Base-by-base conservation (phyloP, 208 protist species). In the Leishmania amazonensis region DNA sequence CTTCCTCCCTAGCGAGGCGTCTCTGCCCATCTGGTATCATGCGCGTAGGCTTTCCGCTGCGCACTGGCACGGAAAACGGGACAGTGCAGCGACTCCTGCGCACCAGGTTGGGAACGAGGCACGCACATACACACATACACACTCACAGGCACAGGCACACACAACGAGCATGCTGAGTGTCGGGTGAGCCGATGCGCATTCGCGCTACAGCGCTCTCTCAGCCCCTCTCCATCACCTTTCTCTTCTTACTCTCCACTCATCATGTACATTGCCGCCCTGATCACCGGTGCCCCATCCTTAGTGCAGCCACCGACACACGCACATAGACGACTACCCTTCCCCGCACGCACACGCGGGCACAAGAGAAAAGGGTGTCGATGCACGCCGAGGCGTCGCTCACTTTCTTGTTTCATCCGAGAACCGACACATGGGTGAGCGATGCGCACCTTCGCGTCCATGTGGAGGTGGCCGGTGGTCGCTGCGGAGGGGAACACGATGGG, bases 361-460 rank as follows among this genome's bases (percentile, higher is more conserved):
- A 31, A 75, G 64, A 42, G 19, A 8, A 28, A 35, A 7, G 57
- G 11, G 38, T 38, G 35, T 60, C 62, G 24, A 85, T 85, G 82
- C 28, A 31, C 45, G 78, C 74, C 42, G 78, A 85, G 78, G 82
- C 62, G 57, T 24, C 31, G 4, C 78, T 71, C 21, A 57, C 31
- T 68, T 87, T 76, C 24, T 60, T 57, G 68, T 64, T 75, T 70
- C 54, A 76, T 54, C 75, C 79, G 47, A 17, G 15, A 11, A 53
- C 58, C 7, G 58, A 31, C 6, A 68, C 31, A 51, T 83, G 78
- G 75, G 70, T 75, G 51, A 80, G 67, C 15, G 13, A 49, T 1
- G 82, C 65, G 53, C 64, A 49, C 3, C 82, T 85, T 15, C 64
- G 82, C 17, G 45, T 85, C 19, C 40, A 78, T 31, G 42, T 58